Evolutionary conservation across 2,329 filamentous ascomycete genomes (phyloP).

Genomic region (Ilyonectria destructans): DNA sequence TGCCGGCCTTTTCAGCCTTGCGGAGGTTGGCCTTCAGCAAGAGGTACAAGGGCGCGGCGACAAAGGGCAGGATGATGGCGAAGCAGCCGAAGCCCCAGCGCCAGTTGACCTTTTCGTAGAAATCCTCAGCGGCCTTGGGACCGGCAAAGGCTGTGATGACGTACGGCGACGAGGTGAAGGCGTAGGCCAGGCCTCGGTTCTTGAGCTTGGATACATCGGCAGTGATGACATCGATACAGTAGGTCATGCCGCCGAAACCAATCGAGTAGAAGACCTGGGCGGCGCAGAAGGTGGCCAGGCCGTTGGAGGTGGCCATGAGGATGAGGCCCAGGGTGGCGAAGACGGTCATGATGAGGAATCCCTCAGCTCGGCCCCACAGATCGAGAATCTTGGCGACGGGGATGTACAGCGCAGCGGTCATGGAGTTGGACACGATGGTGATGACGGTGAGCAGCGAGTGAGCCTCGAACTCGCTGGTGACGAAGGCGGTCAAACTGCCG

Average conservation of each 20-base stretch:
- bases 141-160: conserved; percentile 64
- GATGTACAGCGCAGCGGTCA: conserved; percentile 74
- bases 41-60: conserved; percentile 71
- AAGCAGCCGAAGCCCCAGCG: conserved; percentile 71
- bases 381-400: conserved; percentile 76
- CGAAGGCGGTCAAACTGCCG: conserved; percentile 61
- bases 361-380: conserved; percentile 75
- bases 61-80: conserved; percentile 74
- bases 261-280: conserved; percentile 75
- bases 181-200: conserved; percentile 59
- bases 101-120: conserved; percentile 44
- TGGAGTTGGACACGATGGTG: conserved; percentile 67
- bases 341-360: conserved; percentile 68
- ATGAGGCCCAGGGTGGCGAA: conserved; percentile 69
- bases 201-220: conserved; percentile 71
- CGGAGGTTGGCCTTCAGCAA: conserved; percentile 70
- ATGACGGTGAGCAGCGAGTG: conserved; percentile 71
- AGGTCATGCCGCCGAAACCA: conserved; percentile 74
- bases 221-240: conserved; percentile 75
- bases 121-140: conserved; percentile 45
- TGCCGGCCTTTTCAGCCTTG: conserved; percentile 69
- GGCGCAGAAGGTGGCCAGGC: conserved; percentile 63
- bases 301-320: conserved; percentile 73
- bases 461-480: conserved; percentile 66
- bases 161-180: conserved; percentile 60